Conservation (phyloP, 345 rosid genomes). For the Adansonia digitata region DNA sequence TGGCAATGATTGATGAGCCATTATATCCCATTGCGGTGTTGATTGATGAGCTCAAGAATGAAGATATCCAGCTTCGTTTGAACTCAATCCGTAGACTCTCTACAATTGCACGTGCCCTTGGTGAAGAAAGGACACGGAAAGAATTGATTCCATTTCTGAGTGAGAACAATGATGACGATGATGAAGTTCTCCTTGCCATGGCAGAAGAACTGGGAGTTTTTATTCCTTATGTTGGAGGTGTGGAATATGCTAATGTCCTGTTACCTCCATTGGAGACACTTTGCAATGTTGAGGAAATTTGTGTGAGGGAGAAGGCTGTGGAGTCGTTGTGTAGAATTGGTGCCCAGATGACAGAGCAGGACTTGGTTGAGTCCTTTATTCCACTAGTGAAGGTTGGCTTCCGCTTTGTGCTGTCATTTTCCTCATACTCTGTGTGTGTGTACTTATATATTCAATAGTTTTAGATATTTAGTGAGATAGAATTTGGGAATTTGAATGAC, state of each 20-base stretch:
- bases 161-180: slow-evolving; percentile 78
- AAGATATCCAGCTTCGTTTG: slow-evolving; percentile 68
- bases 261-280: slow-evolving; percentile 68
- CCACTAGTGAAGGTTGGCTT: slow-evolving; percentile 58
- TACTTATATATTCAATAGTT: background rate
- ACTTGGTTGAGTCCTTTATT: slow-evolving; percentile 55
- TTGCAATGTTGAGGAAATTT: slow-evolving; percentile 64
- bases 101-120: slow-evolving; percentile 68
- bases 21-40: slow-evolving; percentile 69
- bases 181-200: slow-evolving; percentile 75
- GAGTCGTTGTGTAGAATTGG: slow-evolving; percentile 69
- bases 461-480: background rate
- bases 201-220: slow-evolving; percentile 68
- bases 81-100: slow-evolving; percentile 68
- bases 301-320: slow-evolving; percentile 65
- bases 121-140: slow-evolving; percentile 69
- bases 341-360: slow-evolving; percentile 65
- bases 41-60: slow-evolving; percentile 70
- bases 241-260: slow-evolving; percentile 55
- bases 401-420: background rate
- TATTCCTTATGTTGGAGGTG: slow-evolving; percentile 69
- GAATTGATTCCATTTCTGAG: slow-evolving; percentile 70
- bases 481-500: background rate
- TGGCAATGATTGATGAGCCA: slow-evolving; percentile 70
- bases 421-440: background rate